Evolutionary conservation across 352 stramenopile genomes (phyloP), one percentile per base, ranked within the genome.

Genomic region (Pythium scleroteichum): DNA sequence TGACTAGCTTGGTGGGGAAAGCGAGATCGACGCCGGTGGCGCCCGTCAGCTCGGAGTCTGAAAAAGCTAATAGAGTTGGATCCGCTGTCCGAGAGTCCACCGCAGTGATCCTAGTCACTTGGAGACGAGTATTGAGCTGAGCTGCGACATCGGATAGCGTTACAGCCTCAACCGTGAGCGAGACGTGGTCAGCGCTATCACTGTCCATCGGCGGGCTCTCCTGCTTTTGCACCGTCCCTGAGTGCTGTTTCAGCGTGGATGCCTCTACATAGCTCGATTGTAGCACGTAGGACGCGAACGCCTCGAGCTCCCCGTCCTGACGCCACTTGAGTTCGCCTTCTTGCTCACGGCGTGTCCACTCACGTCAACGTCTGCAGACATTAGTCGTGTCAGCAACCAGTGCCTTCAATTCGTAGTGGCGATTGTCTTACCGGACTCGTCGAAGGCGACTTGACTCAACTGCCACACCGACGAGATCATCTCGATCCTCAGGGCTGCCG

Each of bases 1-100:
- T 35, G 16, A 50, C 50, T 1, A 62, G 27, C 29, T 62, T 67
- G 13, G 50, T 20, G 1, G 59, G 59, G 40, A 62, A 67, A 24
- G 53, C 44, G 1, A 46, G 59, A 14, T 56, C n/a, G 1, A 19
- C 9, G 26, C 23, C n/a, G 8, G 19, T 41, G 13, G 38, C 22
- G 9, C 16, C 5, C 6, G 9, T 5, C 3, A 59, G 12, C 7
- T 1, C 24, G 14, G 33, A 48, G 2, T 19, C 24, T 1, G 50
- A 14, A n/a, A 41, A 59, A 4, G 52, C 52, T 0, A 59, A 5
- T 8, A 27, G 40, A 17, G 39, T 17, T 14, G 52, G n/a, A 27
- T 59, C 39, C 1, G 52, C 22, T 17, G 47, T 16, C 9, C 4
- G 17, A 13, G 39, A 35, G 7, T 59, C 39, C 4, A 59, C 40